Base-by-base conservation (phyloP, 768 basidiomycete species). In the Lepiota brunneoincarnata region DNA sequence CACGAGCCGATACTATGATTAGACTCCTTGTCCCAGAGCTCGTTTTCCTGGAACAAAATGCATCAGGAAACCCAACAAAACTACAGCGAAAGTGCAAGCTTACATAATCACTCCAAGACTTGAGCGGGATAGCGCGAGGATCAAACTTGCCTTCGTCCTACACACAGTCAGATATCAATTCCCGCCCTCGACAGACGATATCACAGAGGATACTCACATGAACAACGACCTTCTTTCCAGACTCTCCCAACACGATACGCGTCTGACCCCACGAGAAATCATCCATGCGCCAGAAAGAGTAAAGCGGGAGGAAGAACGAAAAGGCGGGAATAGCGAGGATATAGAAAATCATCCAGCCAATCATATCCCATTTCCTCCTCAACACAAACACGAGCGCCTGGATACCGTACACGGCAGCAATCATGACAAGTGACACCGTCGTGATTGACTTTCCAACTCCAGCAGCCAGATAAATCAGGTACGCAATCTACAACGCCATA, bases 121-220 rank as follows among this genome's bases (percentile, higher is more conserved):
- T 98, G 60, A 98, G 79, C 6, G 96, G 96, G 60, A 99, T 98
- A 6, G 85, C 80, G 9, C 87, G 80, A 3, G 94, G 91, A 72
- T 99, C 95, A 49, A 98, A 99, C 69, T 94, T 94, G 66, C 96
- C 96, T 69, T 98, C 96, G 60, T 98, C 97, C 93, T 94, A 55
- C 11, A 57, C 44, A 34, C 7, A 5, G 20, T 31, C 23, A 21
- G 64, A 3, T 57, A 58, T 54, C 41, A 60, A 21, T 56, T 42
- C 37, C 11, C 12, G 14, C 35, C 18, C 21, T 12, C 23, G 7
- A 26, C 7, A 10, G 48, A 45, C 28, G 24, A 31, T n/a, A 18
- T 24, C 10, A 43, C 44, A 23, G 24, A 31, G 23, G 36, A 5
- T 1, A 77, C 91, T 52, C 67, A 94, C 93, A 68, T 98, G 95